Base-by-base conservation (phyloP, 2,329 filamentous ascomycete genomes). In the Colletotrichum sp. region DNA sequence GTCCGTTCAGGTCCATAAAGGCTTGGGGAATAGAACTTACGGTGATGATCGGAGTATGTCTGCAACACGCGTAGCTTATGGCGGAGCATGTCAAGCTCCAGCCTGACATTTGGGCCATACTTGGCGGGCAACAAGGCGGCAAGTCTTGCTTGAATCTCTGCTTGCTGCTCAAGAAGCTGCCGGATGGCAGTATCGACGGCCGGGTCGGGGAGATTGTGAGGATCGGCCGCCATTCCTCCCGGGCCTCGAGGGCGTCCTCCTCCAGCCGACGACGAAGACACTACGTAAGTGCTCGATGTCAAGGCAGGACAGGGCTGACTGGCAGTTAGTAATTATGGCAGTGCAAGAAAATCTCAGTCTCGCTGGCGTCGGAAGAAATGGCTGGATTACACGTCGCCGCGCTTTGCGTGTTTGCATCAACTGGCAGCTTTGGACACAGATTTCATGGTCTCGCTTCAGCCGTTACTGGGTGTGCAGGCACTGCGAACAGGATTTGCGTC, bases 21-120 rank as follows among this genome's bases (percentile, higher is more conserved):
- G 48, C 61, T 43, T 75, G 77, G 48, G 24, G 64, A 78, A 79
- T 83, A 12, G 9, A 52, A 62, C 87, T 84, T 84, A 91, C 90
- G 86, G 80, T 89, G 86, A 75, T 85, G 85, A 77, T 87, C 84
- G 69, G 86, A 86, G 81, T 88, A 88, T 71, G 83, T 82, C 78
- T 88, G 86, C 72, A 92, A 83, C 58, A 87, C 85, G 73, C 85
- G 87, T 71, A 88, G 83, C 82, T 91, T 92, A 82, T 90, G 87
- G 75, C 88, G 89, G 79, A 92, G 83, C 88, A 91, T 90, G 67
- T 87, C 85, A 32, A 90, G 83, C 83, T 92, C 90, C 65, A 86
- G 77, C 76, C 85, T 85, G 78, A 86, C 82, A 80, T 90, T 87
- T 68, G 87, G 84, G 64, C 85, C 85, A 83, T 88, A 87, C 77